A percentile compares a stretch with the other conserved stretches of the same genome.
phyloP scores from a whole-genome alignment of 257 asterid species.

The Gardenia jasminoides region DNA sequence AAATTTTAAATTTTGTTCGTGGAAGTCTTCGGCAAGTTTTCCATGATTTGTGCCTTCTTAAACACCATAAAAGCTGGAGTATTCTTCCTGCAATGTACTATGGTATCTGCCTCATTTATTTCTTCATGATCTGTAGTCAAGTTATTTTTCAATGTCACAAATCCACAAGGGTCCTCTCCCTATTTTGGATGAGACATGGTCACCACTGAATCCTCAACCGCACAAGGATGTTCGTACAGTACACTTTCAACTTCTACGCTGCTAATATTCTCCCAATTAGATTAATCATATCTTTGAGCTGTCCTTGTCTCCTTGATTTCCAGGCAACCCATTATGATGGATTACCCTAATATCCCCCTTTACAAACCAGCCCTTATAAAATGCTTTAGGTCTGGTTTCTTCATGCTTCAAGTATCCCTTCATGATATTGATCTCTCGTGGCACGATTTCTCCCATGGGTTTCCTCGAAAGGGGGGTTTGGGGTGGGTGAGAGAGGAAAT shows the following conservation, averaged over 20 bases:
- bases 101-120: slow-evolving; percentile 46
- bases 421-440: slow-evolving; percentile 78
- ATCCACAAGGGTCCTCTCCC: slow-evolving; percentile 62
- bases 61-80: slow-evolving; percentile 77
- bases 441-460: slow-evolving; percentile 68
- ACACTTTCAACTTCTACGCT: slow-evolving; percentile 77
- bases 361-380: slow-evolving; percentile 64
- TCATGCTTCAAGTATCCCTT: slow-evolving; percentile 75
- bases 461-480: too few relatives aligned
- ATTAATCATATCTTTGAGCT: slow-evolving; percentile 83
- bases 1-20: slow-evolving; percentile 74
- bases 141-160: slow-evolving; percentile 23
- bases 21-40: slow-evolving; percentile 63
- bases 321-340: slow-evolving; percentile 75
- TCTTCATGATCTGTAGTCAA: neutral
- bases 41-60: slow-evolving; percentile 56
- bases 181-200: slow-evolving; percentile 86
- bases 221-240: slow-evolving; percentile 46
- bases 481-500: too few relatives aligned
- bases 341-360: slow-evolving; percentile 86
- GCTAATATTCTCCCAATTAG: slow-evolving; percentile 92
- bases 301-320: slow-evolving; percentile 86
- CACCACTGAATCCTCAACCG: slow-evolving; percentile 81
- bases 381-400: slow-evolving; percentile 45
- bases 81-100: slow-evolving; percentile 55